Evolutionary conservation across 805 yeast genomes (phyloP), one percentile per base, ranked within the genome.

Genomic region (Scheffersomyces stipitis): DNA sequence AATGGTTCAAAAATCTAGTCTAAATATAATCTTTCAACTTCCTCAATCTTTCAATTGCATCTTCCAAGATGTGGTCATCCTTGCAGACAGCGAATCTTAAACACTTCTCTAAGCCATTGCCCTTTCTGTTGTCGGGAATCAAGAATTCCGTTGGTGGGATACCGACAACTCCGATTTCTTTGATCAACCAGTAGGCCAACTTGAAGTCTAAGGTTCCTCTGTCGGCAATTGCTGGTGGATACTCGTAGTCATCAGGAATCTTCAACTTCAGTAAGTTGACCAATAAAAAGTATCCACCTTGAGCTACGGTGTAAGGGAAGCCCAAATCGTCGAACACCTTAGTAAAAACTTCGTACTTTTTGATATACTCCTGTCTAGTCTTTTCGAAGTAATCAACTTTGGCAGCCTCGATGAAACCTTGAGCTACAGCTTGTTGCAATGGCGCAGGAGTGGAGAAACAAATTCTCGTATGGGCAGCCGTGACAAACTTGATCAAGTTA

Each of bases 141-240:
- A 86, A 80, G 55, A 93, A 93, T 62, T 91, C 98, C n/a, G 96
- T 84, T 18, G 98, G 98, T 8, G 99, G 99, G 46, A 93, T 93
- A 3, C 96, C 84, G 15, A 93, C 98, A 28, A 93, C 95, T 8
- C 99, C 99, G 40, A 91, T 60, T 57, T 89, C 96, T 56, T 80
- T 82, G 53, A 89, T 88, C 41, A 93, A 72, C 97, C 98, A 93
- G 64, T 86, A 87, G 1, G 96, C 95, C 45, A 83, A 72, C 57
- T 79, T 80, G 73, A 89, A 93, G 66, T 93, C 99, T 45, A 80
- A 80, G 12, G 96, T 91, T 12, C 63, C 66, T 44, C 85, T 78
- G 24, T 60, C 61, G 34, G 66, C 56, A 42, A 93, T 74, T 13
- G 81, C 89, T 12, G 66, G 79, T 1, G 97, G 97, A 58, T 74